A percentile compares a stretch with the other conserved stretches of the same genome.
These are phyloP conservation scores for Aquanectria penicillioides DNA, from an alignment of 2,329 filamentous ascomycete genomes.

Conservation along the genomic window DNA sequence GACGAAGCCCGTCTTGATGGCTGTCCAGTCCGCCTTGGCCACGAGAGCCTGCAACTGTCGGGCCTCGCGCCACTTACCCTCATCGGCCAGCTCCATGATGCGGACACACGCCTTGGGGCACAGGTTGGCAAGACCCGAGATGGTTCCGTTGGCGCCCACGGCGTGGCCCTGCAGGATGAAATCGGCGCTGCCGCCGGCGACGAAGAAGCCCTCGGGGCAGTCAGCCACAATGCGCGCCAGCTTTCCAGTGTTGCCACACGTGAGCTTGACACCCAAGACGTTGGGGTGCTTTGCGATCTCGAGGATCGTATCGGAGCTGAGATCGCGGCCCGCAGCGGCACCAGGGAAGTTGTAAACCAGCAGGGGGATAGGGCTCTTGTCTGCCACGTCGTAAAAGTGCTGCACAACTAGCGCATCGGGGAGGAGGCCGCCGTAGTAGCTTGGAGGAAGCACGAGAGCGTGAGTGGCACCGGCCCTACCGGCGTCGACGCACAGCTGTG, in stretches of 20 bases:
- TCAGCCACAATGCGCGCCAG: slow-evolving; percentile 61
- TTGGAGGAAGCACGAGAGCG: slow-evolving; percentile 79
- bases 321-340: slow-evolving; percentile 68
- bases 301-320: slow-evolving; percentile 68
- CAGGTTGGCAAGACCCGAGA: slow-evolving; percentile 54
- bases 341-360: slow-evolving; percentile 75
- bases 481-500: slow-evolving; percentile 76
- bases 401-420: slow-evolving; percentile 58
- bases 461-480: slow-evolving; percentile 78
- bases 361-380: slow-evolving; percentile 67
- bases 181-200: slow-evolving; percentile 52
- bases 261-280: slow-evolving; percentile 72
- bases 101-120: slow-evolving; percentile 49
- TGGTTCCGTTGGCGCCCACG: slow-evolving; percentile 52
- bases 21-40: slow-evolving; percentile 57
- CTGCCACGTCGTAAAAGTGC: slow-evolving; percentile 73
- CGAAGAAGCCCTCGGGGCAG: slow-evolving; percentile 45
- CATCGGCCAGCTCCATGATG: slow-evolving; percentile 47
- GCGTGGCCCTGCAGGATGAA: slow-evolving; percentile 54
- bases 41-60: slow-evolving; percentile 52
- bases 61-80: slow-evolving; percentile 47
- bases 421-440: slow-evolving; percentile 79
- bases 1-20: slow-evolving; percentile 59
- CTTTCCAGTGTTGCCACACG: slow-evolving; percentile 74
- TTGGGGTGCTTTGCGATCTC: slow-evolving; percentile 64